Conservation (phyloP, 805 yeast species). For the Tetrapisispora taiwanensis region DNA sequence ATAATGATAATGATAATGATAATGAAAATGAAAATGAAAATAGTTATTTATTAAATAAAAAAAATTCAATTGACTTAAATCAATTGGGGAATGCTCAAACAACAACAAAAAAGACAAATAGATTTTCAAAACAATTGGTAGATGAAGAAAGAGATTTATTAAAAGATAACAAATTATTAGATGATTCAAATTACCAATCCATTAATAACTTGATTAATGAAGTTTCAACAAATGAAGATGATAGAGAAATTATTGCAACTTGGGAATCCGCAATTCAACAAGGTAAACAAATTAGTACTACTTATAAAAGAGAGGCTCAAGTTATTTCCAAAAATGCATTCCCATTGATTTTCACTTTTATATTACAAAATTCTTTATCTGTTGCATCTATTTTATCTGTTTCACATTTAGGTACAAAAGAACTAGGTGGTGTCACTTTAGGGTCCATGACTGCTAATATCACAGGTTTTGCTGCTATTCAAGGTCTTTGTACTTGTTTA, state of each 20-base stretch:
- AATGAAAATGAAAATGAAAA: neutral
- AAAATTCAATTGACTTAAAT: neutral
- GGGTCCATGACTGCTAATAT: slow-evolving; percentile 74
- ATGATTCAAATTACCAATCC: neutral
- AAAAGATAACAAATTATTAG: slow-evolving; percentile 23
- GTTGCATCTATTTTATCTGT: slow-evolving; percentile 72
- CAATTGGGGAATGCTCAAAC: too few relatives aligned
- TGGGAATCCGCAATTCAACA: slow-evolving; percentile 27
- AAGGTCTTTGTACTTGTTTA: slow-evolving; percentile 68
- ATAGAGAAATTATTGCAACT: slow-evolving; percentile 16
- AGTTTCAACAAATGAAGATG: slow-evolving; percentile 3
- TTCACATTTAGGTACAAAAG: slow-evolving; percentile 60
- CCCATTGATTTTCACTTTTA: slow-evolving; percentile 57
- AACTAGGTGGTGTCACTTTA: slow-evolving; percentile 65
- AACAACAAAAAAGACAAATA: neutral
- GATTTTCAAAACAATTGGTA: slow-evolving; percentile 14
- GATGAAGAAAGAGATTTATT: slow-evolving; percentile 28
- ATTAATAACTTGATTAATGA: neutral
- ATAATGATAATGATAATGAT: neutral
- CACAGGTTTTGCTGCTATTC: slow-evolving; percentile 62
- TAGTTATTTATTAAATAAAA: neutral
- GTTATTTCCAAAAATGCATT: slow-evolving; percentile 38
- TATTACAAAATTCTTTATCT: slow-evolving; percentile 61
- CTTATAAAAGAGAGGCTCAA: slow-evolving; percentile 36
- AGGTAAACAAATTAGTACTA: slow-evolving; percentile 21